phyloP scores from a whole-genome alignment of 768 basidiomycete genomes.

The Cystoderma amianthinum region DNA sequence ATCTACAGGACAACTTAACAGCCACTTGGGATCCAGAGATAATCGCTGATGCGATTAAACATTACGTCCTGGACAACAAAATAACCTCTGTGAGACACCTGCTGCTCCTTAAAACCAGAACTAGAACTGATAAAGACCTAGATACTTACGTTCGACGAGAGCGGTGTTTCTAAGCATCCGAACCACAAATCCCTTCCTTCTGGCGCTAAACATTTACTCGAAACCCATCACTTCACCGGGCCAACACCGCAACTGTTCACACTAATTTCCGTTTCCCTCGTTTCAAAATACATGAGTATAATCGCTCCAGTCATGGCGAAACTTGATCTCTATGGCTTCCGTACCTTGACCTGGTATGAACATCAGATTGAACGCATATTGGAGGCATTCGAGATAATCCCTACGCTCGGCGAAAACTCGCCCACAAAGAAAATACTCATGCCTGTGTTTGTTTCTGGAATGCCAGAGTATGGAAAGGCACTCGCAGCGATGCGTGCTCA shows the following conservation, averaged over 20 bases:
- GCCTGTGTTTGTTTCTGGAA: constrained; percentile 51
- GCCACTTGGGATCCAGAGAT: constrained; percentile 52
- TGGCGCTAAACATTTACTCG: constrained; percentile 42
- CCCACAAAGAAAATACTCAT: constrained; percentile 3
- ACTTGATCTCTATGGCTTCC: constrained; percentile 25
- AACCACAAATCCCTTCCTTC: constrained; percentile 73
- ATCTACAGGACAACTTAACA: constrained; percentile 72
- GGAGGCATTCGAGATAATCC: neutral
- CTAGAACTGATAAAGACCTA: constrained; percentile 18
- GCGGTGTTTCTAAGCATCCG: constrained; percentile 78
- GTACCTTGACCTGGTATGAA: constrained; percentile 7
- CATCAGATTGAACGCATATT: neutral
- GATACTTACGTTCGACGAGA: constrained; percentile 81
- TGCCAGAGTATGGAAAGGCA: constrained; percentile 46
- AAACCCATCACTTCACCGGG: constrained; percentile 11
- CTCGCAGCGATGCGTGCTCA: constrained; percentile 70
- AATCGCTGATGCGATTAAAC: constrained; percentile 51
- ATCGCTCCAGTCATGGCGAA: constrained; percentile 46
- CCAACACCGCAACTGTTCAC: constrained; percentile 41
- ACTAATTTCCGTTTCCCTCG: constrained; percentile 50
- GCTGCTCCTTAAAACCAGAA: constrained; percentile 1
- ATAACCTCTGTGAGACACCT: constrained; percentile 52
- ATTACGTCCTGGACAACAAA: constrained; percentile 49
- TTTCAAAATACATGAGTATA: constrained; percentile 57
- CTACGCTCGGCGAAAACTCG: constrained; percentile 1